phyloP scores from a whole-genome alignment of 73 alveolate genomes.

The Durusdinium trenchii region DNA sequence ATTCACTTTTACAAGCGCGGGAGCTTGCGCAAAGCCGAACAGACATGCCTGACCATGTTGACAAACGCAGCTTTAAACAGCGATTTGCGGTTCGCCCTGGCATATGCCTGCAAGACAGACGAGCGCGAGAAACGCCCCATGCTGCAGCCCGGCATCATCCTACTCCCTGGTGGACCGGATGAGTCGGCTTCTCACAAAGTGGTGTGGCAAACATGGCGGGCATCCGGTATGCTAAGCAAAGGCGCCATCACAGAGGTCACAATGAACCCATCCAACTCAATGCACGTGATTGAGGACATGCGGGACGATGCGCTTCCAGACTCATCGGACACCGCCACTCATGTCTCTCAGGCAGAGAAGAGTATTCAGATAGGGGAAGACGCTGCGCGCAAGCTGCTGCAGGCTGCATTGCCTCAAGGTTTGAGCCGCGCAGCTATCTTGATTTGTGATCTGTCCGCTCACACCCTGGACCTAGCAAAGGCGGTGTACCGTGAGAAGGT shows the following conservation, averaged over 20 bases:
- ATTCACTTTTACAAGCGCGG: not conserved
- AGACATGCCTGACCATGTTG: not conserved
- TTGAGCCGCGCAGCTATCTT: not conserved
- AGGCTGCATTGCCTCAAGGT: not conserved
- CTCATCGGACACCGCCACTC: not conserved
- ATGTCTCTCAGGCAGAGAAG: not conserved
- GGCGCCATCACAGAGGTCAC: not conserved
- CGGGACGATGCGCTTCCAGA: not conserved
- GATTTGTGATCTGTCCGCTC: not conserved
- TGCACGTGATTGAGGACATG: not conserved
- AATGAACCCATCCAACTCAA: not conserved
- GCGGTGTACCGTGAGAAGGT: not conserved
- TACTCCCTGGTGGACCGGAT: not conserved
- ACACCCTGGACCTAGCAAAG: constrained; percentile 11
- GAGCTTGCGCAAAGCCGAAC: not conserved
- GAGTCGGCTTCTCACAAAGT: not conserved
- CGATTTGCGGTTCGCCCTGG: not conserved
- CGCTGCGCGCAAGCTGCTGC: constrained; percentile 1
- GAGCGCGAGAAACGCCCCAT: not conserved
- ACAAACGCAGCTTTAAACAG: not conserved
- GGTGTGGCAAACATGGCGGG: not conserved
- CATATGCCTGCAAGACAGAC: not conserved
- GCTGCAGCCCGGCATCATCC: not conserved
- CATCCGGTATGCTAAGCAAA: not conserved
- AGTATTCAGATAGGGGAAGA: not conserved